Evolutionary conservation across 768 basidiomycete genomes (phyloP), one percentile per base, ranked within the genome.

Genomic region (Lyophyllum decastes): DNA sequence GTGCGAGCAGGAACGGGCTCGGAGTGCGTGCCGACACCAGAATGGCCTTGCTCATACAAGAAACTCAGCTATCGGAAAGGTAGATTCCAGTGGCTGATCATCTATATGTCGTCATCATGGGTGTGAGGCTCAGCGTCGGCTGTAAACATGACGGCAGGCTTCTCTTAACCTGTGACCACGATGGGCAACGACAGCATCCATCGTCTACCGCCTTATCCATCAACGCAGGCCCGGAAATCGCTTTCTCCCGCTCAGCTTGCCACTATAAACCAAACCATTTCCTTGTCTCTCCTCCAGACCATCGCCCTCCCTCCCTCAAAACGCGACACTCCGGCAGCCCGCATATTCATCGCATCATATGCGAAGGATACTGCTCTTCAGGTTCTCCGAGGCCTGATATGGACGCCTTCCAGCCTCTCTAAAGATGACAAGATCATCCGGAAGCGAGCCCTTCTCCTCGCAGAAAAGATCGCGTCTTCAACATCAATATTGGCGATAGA

Each of bases 281-380:
- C 80, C 0, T 69, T 73, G 16, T 72, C 78, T 16, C 73, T 90
- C n/a, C 64, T 68, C 10, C 73, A 79, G 52, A 73, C 76, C 3
- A 74, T 89, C 6, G 63, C 76, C 5, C 68, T 88, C 19, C 80
- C 84, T 9, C 70, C 79, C 11, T 63, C 72, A 0, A 81, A 86
- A 61, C 75, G 76, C 6, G 76, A 83, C 56, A 76, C 73, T 0
- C 67, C 77, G 0, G 72, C 83, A 0, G 76, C 80, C 1, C 71
- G 74, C 19, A 64, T 67, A 2, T 90, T 88, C 64, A 19, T 90
- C 44, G 72, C 79, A 14, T 81, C 82, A 8, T 92, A 87, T 59
- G 81, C 78, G 12, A 76, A 77, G 55, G 84, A 90, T 61, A 69
- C 70, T 1, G 87, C 89, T 9, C 74, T 79, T 24, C 78, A 80